Conservation (phyloP, 2,329 filamentous ascomycete genomes). For the Tolypocladium ovalisporum region DNA sequence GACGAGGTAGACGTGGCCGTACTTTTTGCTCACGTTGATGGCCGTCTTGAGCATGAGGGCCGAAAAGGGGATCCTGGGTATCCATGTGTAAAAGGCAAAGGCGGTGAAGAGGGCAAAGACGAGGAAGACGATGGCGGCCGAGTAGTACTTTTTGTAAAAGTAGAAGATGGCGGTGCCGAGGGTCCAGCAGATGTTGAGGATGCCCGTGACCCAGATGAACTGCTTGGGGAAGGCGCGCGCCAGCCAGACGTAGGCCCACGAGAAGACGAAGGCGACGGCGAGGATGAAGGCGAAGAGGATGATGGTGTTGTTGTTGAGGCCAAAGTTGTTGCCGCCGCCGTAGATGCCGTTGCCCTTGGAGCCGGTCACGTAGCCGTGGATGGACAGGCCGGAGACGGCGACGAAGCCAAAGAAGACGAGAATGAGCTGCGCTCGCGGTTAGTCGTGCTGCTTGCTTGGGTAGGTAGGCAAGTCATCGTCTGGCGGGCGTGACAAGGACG, state of each 20-base stretch:
- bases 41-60: constrained; percentile 80
- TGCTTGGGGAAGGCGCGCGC: constrained; percentile 74
- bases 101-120: constrained; percentile 41
- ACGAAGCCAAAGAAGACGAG: constrained; percentile 61
- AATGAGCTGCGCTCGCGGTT: constrained; percentile 44
- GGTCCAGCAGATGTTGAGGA: constrained; percentile 74
- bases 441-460: not conserved
- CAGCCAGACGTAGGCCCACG: constrained; percentile 64
- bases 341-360: constrained; percentile 67
- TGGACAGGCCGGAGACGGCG: constrained; percentile 63
- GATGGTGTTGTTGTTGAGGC: constrained; percentile 72
- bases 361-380: constrained; percentile 59
- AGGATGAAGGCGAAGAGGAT: constrained; percentile 76
- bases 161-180: constrained; percentile 85
- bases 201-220: constrained; percentile 87
- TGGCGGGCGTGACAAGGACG: too few species aligned
- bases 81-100: constrained; percentile 68
- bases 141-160: constrained; percentile 64
- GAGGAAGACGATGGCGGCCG: constrained; percentile 78
- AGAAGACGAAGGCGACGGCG: constrained; percentile 61
- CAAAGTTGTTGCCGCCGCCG: constrained; percentile 50
- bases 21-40: constrained; percentile 74
- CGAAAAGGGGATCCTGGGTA: constrained; percentile 80
- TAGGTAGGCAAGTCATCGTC: too few species aligned
- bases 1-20: constrained; percentile 78